These are phyloP conservation scores for Elaeis guineensis DNA, from an alignment of 176 grass and related monocot genomes.

Conservation along the genomic window DNA sequence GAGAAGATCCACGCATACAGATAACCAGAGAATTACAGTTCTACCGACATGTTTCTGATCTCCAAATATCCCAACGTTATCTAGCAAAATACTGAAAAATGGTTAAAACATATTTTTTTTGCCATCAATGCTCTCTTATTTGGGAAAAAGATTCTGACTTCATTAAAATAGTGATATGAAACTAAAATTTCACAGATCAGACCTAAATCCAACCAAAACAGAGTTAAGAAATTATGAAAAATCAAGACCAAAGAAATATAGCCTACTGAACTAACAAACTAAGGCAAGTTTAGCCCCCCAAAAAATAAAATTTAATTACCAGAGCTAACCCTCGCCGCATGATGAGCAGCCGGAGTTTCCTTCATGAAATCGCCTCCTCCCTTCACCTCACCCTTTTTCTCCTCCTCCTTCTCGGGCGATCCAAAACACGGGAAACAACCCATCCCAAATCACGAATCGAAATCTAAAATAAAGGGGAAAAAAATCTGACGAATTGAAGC, in stretches of 20 bases:
- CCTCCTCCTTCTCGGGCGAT: constrained; percentile 36
- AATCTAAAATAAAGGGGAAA: neutral
- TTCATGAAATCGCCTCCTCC: constrained; percentile 33
- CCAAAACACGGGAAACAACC: constrained; percentile 82
- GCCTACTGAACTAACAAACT: neutral
- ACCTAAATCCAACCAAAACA: neutral
- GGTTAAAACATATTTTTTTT: too few species aligned
- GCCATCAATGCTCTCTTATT: too few species aligned
- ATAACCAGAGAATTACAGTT: neutral
- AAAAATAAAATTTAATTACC: constrained; percentile 31
- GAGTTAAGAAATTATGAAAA: too few species aligned
- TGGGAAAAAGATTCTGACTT: too few species aligned
- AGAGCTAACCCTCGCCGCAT: constrained; percentile 42
- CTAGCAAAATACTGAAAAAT: neutral
- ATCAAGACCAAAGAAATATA: neutral
- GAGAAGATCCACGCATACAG: neutral
- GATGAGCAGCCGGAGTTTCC: constrained; percentile 24
- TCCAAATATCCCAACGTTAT: neutral
- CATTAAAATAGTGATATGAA: too few species aligned
- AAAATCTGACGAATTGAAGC: too few species aligned
- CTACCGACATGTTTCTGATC: neutral
- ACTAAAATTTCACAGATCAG: neutral
- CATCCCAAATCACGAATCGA: constrained; percentile 34
- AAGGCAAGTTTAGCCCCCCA: constrained; percentile 1
- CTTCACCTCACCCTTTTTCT: constrained; percentile 16